Percentiles rank a stretch among this genome's conserved stretches.
Evolutionary conservation across 1,284 basidiomycete species (phyloP).

Genomic region (Trametes sp.): DNA sequence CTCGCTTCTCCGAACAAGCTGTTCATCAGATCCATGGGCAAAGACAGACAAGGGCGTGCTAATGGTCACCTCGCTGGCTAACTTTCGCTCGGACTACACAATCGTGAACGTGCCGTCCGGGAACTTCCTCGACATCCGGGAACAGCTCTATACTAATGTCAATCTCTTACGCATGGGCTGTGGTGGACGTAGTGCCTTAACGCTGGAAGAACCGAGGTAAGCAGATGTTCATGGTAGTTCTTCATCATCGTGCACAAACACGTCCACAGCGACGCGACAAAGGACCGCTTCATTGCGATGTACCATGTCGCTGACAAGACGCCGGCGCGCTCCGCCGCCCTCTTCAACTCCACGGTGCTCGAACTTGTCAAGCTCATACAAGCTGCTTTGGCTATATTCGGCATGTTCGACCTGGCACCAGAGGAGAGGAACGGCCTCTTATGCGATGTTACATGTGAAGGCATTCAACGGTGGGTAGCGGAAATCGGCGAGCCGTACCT

Average conservation of each 20-base stretch:
- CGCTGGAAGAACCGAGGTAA: constrained; percentile 76
- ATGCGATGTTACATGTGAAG: constrained; percentile 77
- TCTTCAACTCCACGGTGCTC: constrained; percentile 69
- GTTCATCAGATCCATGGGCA: constrained; percentile 4
- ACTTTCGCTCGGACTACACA: constrained; percentile 85
- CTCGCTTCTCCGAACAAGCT: background rate
- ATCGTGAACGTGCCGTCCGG: constrained; percentile 80
- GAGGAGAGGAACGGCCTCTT: constrained; percentile 67
- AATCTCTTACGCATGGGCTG: constrained; percentile 81
- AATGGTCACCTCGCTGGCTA: constrained; percentile 83
- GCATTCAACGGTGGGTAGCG: constrained; percentile 69
- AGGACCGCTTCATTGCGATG: constrained; percentile 75
- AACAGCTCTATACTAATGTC: constrained; percentile 79
- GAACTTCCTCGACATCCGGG: constrained; percentile 63
- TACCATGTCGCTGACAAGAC: constrained; percentile 65
- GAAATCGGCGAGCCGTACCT: constrained; percentile 68
- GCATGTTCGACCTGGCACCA: constrained; percentile 58
- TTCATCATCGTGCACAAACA: background rate
- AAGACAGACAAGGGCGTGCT: constrained; percentile 73
- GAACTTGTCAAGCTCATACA: constrained; percentile 79
- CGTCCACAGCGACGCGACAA: constrained; percentile 68
- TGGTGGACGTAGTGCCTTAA: constrained; percentile 75
- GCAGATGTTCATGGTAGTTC: constrained; percentile 25
- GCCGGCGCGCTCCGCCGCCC: constrained; percentile 35
- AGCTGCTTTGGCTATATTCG: constrained; percentile 71